Evolutionary conservation across 1,284 basidiomycete genomes (phyloP), one percentile per base, ranked within the genome.

Genomic region (Peniophora sp.): DNA sequence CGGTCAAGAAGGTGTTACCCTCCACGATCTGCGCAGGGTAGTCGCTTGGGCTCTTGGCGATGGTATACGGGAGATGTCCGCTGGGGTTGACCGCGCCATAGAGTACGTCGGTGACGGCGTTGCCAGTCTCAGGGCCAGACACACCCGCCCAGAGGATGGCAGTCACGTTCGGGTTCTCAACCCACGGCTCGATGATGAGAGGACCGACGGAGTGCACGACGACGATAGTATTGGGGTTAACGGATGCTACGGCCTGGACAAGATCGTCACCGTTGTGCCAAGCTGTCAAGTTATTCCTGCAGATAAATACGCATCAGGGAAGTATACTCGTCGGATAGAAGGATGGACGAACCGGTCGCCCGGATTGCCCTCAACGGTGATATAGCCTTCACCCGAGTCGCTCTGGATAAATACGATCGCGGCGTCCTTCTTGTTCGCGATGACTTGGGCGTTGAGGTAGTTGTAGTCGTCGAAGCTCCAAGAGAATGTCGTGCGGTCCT

Each of bases 121-220:
- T 80, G 3, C 82, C 82, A 3, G 72, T 69, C 62, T 84, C 79
- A 53, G 81, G 77, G n/a, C 85, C 85, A 2, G 79, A 77, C 16
- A 78, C 61, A 16, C 69, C 72, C 1, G 79, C 78, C 66, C 71
- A 76, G 12, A 77, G 49, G 17, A 73, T 65, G 23, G 39, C 32
- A 16, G 36, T 79, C 49, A 81, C 65, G 49, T 72, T 73, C 12
- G 65, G 65, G 54, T 73, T 67, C 9, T 73, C 72, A 53, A 68
- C 73, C 70, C 73, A 76, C 5, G 57, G 52, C 63, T 75, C 73
- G 48, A 75, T 60, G 38, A 69, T 59, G 12, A 75, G 64, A 1
- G 74, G 69, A 1, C 74, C 74, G 38, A 73, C 72, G 2, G 71
- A 66, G 59, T 80, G 74, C 14, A 78, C 63, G 22, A 81, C 66